These are phyloP conservation scores for Epichloe gansuensis DNA, from an alignment of 2,329 filamentous ascomycete genomes.

Conservation along the genomic window DNA sequence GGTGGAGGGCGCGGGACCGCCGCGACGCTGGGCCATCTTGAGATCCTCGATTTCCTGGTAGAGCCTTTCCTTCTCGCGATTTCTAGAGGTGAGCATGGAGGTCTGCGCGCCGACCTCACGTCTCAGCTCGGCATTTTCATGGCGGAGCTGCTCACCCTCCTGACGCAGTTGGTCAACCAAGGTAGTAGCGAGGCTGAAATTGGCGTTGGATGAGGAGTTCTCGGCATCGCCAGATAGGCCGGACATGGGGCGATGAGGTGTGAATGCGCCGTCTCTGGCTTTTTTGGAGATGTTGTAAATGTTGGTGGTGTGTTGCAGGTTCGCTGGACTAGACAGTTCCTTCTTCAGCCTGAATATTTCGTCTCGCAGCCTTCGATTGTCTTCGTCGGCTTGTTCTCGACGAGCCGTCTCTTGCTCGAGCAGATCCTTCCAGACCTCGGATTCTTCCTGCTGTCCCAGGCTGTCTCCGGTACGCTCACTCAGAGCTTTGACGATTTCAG, in stretches of 20 bases:
- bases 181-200: constrained; percentile 47
- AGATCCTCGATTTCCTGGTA: constrained; percentile 97
- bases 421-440: constrained; percentile 90
- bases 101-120: constrained; percentile 91
- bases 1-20: constrained; percentile 45
- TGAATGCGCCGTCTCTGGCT: constrained; percentile 28
- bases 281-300: constrained; percentile 53
- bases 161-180: constrained; percentile 63
- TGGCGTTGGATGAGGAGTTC: constrained; percentile 29
- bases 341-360: constrained; percentile 65
- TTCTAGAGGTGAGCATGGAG: constrained; percentile 92
- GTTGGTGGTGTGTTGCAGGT: constrained; percentile 47
- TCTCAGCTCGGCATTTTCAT: constrained; percentile 84
- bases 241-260: constrained; percentile 37
- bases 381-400: constrained; percentile 80
- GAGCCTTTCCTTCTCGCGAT: constrained; percentile 84
- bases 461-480: constrained; percentile 36
- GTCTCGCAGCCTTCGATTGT: constrained; percentile 71
- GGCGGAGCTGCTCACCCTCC: constrained; percentile 63
- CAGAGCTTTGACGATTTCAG: constrained; percentile 57
- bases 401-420: constrained; percentile 83
- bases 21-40: constrained; percentile 72
- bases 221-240: constrained; percentile 37
- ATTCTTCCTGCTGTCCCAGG: constrained; percentile 44
- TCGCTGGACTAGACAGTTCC: constrained; percentile 29